Conservation (phyloP, 139 green algal genomes). For the Pycnococcus provasolii region DNA sequence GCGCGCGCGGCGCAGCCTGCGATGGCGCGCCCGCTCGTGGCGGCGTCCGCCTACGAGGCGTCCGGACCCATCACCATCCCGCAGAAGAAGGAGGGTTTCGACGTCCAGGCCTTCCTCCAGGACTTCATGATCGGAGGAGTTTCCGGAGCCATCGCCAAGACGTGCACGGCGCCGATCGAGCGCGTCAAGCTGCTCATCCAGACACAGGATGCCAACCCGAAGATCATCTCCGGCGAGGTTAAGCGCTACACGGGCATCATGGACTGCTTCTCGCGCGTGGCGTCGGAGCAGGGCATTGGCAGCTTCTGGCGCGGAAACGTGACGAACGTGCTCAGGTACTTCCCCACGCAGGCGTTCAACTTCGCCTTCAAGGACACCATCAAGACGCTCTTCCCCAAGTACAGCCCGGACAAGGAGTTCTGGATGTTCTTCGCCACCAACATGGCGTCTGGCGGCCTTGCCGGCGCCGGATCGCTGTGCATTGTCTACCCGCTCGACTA, state of each 20-base stretch:
- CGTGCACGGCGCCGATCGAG: constrained; percentile 85
- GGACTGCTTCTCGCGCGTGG: constrained; percentile 88
- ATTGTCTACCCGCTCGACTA: constrained; percentile 99
- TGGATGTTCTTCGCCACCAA: constrained; percentile 93
- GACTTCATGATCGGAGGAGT: constrained; percentile 4
- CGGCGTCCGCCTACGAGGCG: too few relatives aligned
- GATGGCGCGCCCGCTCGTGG: too few relatives aligned
- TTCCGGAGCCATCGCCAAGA: constrained; percentile 52
- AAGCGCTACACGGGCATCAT: constrained; percentile 49
- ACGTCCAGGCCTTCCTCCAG: too few relatives aligned
- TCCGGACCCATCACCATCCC: too few relatives aligned
- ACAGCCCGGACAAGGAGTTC: constrained; percentile 55
- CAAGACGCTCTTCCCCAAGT: constrained; percentile 91
- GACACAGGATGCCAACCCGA: constrained; percentile 43
- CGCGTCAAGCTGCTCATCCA: constrained; percentile 94
- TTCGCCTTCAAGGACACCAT: constrained; percentile 99
- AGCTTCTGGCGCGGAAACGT: constrained; percentile 95
- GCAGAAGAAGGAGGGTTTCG: too few relatives aligned
- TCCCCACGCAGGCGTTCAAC: constrained; percentile 92
- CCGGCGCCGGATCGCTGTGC: constrained; percentile 80
- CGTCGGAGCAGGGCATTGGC: constrained; percentile 70
- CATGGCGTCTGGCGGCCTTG: constrained; percentile 80
- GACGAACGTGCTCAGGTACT: constrained; percentile 92
- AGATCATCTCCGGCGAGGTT: constrained; percentile 68
- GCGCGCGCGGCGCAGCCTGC: too few relatives aligned